These are phyloP conservation scores for Aspergillus glaucus DNA, from an alignment of 2,329 filamentous ascomycete species.

Conservation along the genomic window DNA sequence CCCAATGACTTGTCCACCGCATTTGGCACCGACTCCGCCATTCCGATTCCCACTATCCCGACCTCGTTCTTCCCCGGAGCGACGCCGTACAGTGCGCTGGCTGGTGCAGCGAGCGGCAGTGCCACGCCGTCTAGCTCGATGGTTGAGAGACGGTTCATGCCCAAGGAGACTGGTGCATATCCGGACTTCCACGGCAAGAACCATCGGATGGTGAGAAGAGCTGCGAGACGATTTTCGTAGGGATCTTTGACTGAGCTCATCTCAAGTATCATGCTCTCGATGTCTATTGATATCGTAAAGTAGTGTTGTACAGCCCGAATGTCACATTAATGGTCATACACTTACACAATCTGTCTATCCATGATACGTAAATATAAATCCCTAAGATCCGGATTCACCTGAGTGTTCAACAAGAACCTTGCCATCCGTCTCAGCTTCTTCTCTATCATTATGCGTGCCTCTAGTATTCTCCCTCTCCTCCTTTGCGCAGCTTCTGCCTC, in stretches of 20 bases:
- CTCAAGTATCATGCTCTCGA: no score
- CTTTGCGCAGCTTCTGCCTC: no score
- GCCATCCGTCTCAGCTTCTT: no score
- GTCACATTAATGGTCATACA: not conserved
- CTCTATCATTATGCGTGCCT: no score
- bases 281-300: no score
- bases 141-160: not conserved
- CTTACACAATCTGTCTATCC: no score
- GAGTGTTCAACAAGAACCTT: no score
- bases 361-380: no score
- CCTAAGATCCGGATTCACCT: no score
- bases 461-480: no score
- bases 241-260: not conserved
- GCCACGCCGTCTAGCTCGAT: not conserved
- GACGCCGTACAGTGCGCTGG: conserved; percentile 23
- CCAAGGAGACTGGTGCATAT: not conserved
- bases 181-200: not conserved
- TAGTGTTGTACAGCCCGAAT: not conserved
- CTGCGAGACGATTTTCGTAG: not conserved
- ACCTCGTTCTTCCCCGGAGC: conserved; percentile 26
- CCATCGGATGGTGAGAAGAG: not conserved
- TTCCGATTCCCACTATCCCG: conserved; percentile 22
- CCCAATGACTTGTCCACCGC: conserved; percentile 13
- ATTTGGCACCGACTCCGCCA: conserved; percentile 15
- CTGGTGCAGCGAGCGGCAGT: conserved; percentile 5